Evolutionary conservation across 345 rosid genomes (phyloP).

Genomic region (Litchi chinensis): DNA sequence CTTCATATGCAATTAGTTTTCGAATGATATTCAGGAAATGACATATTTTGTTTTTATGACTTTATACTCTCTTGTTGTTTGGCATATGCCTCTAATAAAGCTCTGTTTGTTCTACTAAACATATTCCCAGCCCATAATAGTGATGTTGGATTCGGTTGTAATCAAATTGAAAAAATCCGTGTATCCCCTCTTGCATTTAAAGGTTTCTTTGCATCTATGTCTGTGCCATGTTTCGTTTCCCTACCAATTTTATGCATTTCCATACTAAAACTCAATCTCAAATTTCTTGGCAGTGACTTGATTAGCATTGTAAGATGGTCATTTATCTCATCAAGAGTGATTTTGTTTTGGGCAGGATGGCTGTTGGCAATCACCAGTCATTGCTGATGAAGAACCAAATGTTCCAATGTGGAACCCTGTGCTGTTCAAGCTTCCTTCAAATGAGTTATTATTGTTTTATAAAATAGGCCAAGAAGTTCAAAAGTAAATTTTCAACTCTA

Average conservation of each 20-base stretch:
- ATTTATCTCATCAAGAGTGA: constrained; percentile 9
- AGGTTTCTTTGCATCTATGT: neutral
- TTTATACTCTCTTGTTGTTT: neutral
- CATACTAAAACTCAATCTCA: neutral
- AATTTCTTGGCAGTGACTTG: neutral
- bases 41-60: neutral
- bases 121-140: neutral
- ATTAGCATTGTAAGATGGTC: constrained; percentile 14
- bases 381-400: constrained; percentile 65
- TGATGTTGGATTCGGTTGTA: neutral
- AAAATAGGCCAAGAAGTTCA: constrained; percentile 87
- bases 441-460: constrained; percentile 78
- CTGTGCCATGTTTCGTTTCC: neutral
- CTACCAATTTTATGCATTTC: neutral
- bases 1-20: neutral
- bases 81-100: neutral
- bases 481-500: constrained; percentile 45
- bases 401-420: constrained; percentile 96
- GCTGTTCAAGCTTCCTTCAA: constrained; percentile 72
- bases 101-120: neutral
- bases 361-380: constrained; percentile 57
- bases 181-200: neutral
- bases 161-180: neutral
- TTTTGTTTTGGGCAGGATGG: constrained; percentile 54
- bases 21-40: neutral